Base-by-base conservation (phyloP, 1,284 basidiomycete genomes). In the Marasmius oreades region DNA sequence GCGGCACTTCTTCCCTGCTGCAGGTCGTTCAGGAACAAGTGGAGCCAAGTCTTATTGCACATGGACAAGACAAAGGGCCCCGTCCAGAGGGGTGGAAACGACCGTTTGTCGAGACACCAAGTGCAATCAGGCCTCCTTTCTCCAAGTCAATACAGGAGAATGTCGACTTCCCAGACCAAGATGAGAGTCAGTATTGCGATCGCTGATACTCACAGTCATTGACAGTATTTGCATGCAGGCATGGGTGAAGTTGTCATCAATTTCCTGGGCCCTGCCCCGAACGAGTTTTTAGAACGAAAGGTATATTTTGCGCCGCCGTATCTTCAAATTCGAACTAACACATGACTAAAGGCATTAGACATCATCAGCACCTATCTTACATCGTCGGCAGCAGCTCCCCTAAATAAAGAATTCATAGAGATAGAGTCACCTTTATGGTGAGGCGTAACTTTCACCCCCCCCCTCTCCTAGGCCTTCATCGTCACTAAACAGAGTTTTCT, bases 101-200 rank as follows among this genome's bases (percentile, higher is more conserved):
- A 12, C 97, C 97, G 0, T 99, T 99, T 67, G 66, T 98, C 20
- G 95, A 98, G 73, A 96, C 95, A 0, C 64, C 84, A 0, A 94
- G 90, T 59, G 84, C 88, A 1, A 69, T 76, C 12, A 79, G 90
- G 10, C 77, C 80, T 3, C 78, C 80, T 5, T 80, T 93, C 24
- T 56, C 77, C 8, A 69, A 81, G 59, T 79, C 82, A 2, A 67
- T 78, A 50, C 84, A 81, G 59, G 81, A 87, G 56, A 77, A 80
- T 0, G 85, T 98, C 31, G 91, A 96, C 64, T 99, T 99, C 67
- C 97, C 97, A n/a, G 97, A 98, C 72, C 87, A 93, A 71, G 96
- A 99, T 69, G 97, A 99, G 76, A 94, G 90, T 74, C 57, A 23
- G 75, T 65, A 36, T 20, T 43, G 7, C 28, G 18, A 31, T 26